Base-by-base conservation (phyloP, 2,329 filamentous ascomycete genomes). In the Hypoxylon sp. region DNA sequence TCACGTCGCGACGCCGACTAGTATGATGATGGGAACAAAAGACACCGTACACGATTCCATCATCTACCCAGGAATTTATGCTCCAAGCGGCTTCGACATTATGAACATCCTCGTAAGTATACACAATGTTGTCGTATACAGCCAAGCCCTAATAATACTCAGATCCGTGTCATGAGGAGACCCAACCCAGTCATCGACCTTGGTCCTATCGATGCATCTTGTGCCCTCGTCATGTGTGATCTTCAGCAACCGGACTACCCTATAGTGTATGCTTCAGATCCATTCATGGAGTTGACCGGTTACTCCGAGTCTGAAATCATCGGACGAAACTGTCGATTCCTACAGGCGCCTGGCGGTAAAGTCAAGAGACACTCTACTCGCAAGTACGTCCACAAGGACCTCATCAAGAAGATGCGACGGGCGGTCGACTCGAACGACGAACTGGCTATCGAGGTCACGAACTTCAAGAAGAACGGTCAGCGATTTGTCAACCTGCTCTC, bases 251-350 rank as follows among this genome's bases (percentile, higher is more conserved):
- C 91, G 28, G 93, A 97, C 77, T 83, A 85, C 30, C 93, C 94
- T 2, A 93, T 97, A 65, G 88, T 97, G 7, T 97, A 97, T 77
- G 93, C 90, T 71, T 95, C 93, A 0, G 91, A 94, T 5, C 87
- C 92, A 30, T 97, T 97, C 77, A 87, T 89, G 73, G 83, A 90
- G 5, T 81, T 97, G 69, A 97, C 93, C 0, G 93, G 93, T 28
- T 97, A 97, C 78, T 86, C 87, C 0, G 85, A 86, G 67, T 82
- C 86, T 64, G 94, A 97, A 79, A 90, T 93, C 25, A 78, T 94
- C 3, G 93, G 93, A 11, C 84, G 87, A 49, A 97, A 97, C 78
- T 97, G 93, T 76, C 91, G 93, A 10, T 97, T 97, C 75, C 84
- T 97, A 13, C 94, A 97, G 76, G 87, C 87, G 0, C 92, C 93